phyloP scores from a whole-genome alignment of 257 asterid species.

The Ehretia macrophylla region DNA sequence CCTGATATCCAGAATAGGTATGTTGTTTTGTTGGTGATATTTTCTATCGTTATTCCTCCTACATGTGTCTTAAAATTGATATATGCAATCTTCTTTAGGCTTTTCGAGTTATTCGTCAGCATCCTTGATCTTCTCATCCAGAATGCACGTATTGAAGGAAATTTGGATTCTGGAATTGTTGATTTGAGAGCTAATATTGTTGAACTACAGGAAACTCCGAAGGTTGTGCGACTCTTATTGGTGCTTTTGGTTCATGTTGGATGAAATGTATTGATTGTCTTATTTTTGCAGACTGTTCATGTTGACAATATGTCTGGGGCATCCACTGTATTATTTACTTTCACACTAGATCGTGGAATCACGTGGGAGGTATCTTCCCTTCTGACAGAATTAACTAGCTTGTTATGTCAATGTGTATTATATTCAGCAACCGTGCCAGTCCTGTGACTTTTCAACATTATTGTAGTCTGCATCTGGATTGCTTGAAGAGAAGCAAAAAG shows the following conservation, averaged over 20 bases:
- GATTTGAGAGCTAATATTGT: constrained; percentile 80
- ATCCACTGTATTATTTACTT: constrained; percentile 78
- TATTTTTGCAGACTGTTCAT: constrained; percentile 77
- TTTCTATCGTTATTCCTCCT: constrained; percentile 2
- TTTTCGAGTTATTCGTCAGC: constrained; percentile 87
- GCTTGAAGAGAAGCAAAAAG: constrained; percentile 83
- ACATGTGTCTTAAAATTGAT: constrained; percentile 19
- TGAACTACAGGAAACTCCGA: constrained; percentile 70
- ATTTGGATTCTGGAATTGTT: constrained; percentile 91
- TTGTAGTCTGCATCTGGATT: constrained; percentile 73
- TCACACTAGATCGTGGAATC: constrained; percentile 87
- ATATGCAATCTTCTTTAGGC: constrained; percentile 47
- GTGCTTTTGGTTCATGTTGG: constrained; percentile 22
- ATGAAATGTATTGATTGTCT: constrained; percentile 25
- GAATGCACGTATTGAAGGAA: constrained; percentile 85
- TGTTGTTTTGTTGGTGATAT: constrained; percentile 18
- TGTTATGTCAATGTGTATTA: constrained; percentile 2
- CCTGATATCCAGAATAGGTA: constrained; percentile 93
- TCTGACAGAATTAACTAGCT: constrained; percentile 3
- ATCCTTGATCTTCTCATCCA: constrained; percentile 72
- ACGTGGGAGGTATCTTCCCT: constrained; percentile 74
- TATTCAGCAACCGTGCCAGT: constrained; percentile 3
- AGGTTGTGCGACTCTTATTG: constrained; percentile 46
- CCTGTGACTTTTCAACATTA: constrained; percentile 12
- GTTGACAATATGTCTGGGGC: constrained; percentile 94